A percentile compares a stretch with the other conserved stretches of the same genome.
Conservation (phyloP, 768 basidiomycete species). For the Leccinum sublutescens region DNA sequence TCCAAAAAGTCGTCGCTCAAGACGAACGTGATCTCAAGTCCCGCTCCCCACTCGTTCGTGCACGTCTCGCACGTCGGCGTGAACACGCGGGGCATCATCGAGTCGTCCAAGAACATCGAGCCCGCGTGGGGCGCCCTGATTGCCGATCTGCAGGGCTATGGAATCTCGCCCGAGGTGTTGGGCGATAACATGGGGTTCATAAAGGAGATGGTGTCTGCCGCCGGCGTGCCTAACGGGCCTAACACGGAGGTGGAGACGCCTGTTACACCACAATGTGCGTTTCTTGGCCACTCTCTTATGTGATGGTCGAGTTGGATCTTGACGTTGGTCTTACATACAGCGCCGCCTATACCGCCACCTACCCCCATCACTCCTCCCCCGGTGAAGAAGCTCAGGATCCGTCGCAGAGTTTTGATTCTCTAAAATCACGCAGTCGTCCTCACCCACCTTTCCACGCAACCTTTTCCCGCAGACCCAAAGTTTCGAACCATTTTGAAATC, state of each 20-base stretch:
- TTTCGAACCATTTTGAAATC: slow-evolving; percentile 3
- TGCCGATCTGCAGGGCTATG: slow-evolving; percentile 41
- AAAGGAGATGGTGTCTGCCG: slow-evolving; percentile 24
- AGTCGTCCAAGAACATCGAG: slow-evolving; percentile 53
- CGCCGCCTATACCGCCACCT: slow-evolving; percentile 10
- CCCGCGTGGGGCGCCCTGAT: slow-evolving; percentile 51
- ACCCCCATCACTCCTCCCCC: slow-evolving; percentile 10
- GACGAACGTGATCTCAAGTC: slow-evolving; percentile 50
- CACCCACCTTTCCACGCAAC: not conserved
- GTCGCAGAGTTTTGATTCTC: slow-evolving; percentile 31
- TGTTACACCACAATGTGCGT: slow-evolving; percentile 14
- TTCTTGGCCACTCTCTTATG: not conserved
- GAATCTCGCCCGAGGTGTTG: slow-evolving; percentile 33
- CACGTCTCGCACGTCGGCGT: slow-evolving; percentile 67
- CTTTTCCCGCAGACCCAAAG: not conserved
- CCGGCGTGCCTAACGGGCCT: slow-evolving; percentile 2
- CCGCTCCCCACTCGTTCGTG: slow-evolving; percentile 58
- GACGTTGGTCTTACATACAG: slow-evolving; percentile 5
- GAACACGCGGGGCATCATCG: slow-evolving; percentile 47
- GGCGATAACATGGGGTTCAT: slow-evolving; percentile 37
- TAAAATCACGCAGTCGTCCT: slow-evolving; percentile 8
- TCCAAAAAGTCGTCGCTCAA: slow-evolving; percentile 27
- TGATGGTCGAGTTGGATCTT: slow-evolving; percentile 1
- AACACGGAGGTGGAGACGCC: slow-evolving; percentile 4
- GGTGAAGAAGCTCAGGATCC: slow-evolving; percentile 32